These are phyloP conservation scores for Mycena vitilis DNA, from an alignment of 768 basidiomycete genomes.

Conservation along the genomic window DNA sequence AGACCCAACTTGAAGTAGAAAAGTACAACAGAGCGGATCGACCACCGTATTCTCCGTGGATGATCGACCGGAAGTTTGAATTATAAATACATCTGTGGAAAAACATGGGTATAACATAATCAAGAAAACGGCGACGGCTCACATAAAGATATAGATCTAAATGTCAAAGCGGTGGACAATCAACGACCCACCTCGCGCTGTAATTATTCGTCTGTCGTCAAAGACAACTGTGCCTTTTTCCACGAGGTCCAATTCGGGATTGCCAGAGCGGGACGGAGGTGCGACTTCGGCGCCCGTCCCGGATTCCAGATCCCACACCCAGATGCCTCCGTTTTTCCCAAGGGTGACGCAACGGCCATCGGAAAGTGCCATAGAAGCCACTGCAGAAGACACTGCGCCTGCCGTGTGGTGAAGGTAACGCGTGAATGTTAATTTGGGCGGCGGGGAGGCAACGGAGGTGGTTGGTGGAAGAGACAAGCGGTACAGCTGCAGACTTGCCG, in stretches of 20 bases:
- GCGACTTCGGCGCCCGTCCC: slow-evolving; percentile 59
- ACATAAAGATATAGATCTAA: slow-evolving; percentile 20
- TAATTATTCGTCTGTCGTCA: slow-evolving; percentile 81
- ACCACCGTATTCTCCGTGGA: slow-evolving; percentile 21
- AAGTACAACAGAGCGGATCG: slow-evolving; percentile 12
- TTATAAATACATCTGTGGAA: slow-evolving; percentile 26
- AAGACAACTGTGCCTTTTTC: slow-evolving; percentile 67
- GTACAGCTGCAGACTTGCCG: slow-evolving; percentile 77
- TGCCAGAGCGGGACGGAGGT: slow-evolving; percentile 38
- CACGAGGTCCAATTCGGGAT: slow-evolving; percentile 30
- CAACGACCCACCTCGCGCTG: slow-evolving; percentile 46
- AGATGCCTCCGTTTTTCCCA: slow-evolving; percentile 76
- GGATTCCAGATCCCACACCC: slow-evolving; percentile 89
- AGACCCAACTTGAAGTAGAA: background rate
- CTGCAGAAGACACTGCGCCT: slow-evolving; percentile 72
- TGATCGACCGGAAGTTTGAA: slow-evolving; percentile 17
- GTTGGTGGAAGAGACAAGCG: slow-evolving; percentile 71
- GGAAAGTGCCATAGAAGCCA: slow-evolving; percentile 76
- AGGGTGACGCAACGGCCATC: slow-evolving; percentile 88
- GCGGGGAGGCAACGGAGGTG: slow-evolving; percentile 61
- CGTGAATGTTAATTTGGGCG: slow-evolving; percentile 77
- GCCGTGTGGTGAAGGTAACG: slow-evolving; percentile 78
- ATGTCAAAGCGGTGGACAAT: slow-evolving; percentile 34
- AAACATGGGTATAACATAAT: slow-evolving; percentile 1
- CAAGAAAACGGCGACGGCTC: background rate